Evolutionary conservation across 768 basidiomycete genomes (phyloP).

Genomic region (Macrolepiota albuminosa): DNA sequence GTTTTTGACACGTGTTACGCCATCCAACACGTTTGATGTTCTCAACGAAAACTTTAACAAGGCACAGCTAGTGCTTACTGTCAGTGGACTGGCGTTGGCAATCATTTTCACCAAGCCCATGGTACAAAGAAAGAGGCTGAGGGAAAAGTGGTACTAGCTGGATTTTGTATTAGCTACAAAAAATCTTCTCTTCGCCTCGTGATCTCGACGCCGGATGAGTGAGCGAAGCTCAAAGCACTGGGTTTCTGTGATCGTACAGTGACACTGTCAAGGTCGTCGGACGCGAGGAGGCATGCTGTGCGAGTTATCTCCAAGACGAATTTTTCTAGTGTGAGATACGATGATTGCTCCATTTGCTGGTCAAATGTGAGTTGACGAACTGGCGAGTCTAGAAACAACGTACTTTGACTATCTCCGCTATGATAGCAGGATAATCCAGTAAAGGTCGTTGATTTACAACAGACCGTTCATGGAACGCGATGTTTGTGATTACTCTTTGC

Average conservation of each 20-base stretch:
- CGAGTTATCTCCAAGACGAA: constrained; percentile 45
- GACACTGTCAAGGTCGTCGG: constrained; percentile 31
- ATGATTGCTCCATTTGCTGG: constrained; percentile 44
- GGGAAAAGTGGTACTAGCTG: constrained; percentile 69
- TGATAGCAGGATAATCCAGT: constrained; percentile 33
- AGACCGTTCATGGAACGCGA: constrained; percentile 36
- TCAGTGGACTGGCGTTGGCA: constrained; percentile 64
- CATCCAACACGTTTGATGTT: constrained; percentile 90
- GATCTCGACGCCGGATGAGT: constrained; percentile 59
- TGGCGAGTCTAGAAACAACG: not conserved
- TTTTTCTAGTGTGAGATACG: constrained; percentile 59
- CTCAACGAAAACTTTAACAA: constrained; percentile 93
- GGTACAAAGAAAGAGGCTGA: constrained; percentile 61
- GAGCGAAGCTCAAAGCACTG: constrained; percentile 63
- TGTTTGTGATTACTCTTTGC: constrained; percentile 56
- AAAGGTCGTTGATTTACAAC: constrained; percentile 12
- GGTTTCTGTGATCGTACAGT: constrained; percentile 64
- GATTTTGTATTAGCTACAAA: not conserved
- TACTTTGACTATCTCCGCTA: constrained; percentile 32
- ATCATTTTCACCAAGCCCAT: constrained; percentile 82
- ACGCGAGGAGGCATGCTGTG: constrained; percentile 27
- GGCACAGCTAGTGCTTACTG: constrained; percentile 80
- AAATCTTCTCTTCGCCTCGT: constrained; percentile 34
- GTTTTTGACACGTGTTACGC: constrained; percentile 80
- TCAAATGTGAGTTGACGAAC: not conserved